Conservation (phyloP, 2,329 filamentous ascomycete species). For the Pseudogymnoascus verrucosus region DNA sequence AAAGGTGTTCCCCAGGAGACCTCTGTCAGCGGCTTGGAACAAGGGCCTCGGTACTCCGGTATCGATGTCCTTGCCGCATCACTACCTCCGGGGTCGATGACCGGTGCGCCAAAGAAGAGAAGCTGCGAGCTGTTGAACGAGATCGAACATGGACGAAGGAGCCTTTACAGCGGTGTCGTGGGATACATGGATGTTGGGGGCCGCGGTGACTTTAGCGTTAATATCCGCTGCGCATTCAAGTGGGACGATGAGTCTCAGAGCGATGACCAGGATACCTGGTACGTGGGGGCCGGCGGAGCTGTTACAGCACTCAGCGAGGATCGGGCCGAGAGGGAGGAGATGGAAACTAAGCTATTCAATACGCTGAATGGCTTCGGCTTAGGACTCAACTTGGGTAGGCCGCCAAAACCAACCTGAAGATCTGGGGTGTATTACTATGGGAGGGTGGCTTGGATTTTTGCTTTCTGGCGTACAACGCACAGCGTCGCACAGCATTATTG, state of each 20-base stretch:
- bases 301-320: slow-evolving; percentile 78
- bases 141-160: slow-evolving; percentile 59
- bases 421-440: not conserved
- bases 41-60: slow-evolving; percentile 43
- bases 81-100: slow-evolving; percentile 91
- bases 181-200: slow-evolving; percentile 86
- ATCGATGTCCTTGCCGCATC: slow-evolving; percentile 69
- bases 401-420: not conserved
- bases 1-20: slow-evolving; percentile 8
- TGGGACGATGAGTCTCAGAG: slow-evolving; percentile 52
- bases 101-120: slow-evolving; percentile 87
- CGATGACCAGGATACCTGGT: slow-evolving; percentile 45
- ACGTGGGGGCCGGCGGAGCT: slow-evolving; percentile 81
- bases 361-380: slow-evolving; percentile 15
- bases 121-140: slow-evolving; percentile 73
- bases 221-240: slow-evolving; percentile 73
- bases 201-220: slow-evolving; percentile 81
- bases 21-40: not conserved
- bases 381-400: not conserved
- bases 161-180: slow-evolving; percentile 80
- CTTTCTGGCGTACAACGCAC: not conserved
- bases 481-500: not conserved
- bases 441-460: not conserved
- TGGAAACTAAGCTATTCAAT: slow-evolving; percentile 58
- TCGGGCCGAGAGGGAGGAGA: slow-evolving; percentile 80